phyloP scores from a whole-genome alignment of 2,329 filamentous ascomycete species.

The Colletotrichum eleusines region DNA sequence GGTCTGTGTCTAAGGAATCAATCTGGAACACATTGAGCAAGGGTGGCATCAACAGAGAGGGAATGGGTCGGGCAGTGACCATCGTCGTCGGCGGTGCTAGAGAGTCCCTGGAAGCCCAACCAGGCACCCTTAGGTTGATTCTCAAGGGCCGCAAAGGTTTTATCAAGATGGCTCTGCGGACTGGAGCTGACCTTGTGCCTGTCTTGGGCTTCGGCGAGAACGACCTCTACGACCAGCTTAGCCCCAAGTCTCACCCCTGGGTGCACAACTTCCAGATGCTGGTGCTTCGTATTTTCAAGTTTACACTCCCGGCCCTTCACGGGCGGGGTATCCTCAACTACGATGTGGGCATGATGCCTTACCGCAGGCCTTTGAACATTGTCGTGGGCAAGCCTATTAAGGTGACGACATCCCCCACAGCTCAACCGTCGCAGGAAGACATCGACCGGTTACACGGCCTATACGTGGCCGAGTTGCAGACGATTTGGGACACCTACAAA shows the following conservation, averaged over 20 bases:
- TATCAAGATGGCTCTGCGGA: slow-evolving; percentile 90
- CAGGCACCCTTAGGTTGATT: slow-evolving; percentile 81
- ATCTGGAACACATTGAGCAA: slow-evolving; percentile 89
- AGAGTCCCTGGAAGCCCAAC: slow-evolving; percentile 90
- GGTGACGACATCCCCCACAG: slow-evolving; percentile 69
- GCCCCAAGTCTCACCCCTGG: slow-evolving; percentile 79
- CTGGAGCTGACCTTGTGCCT: slow-evolving; percentile 93
- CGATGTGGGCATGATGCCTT: slow-evolving; percentile 96
- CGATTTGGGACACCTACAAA: slow-evolving; percentile 83
- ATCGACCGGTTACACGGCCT: slow-evolving; percentile 83
- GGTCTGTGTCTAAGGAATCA: slow-evolving; percentile 89
- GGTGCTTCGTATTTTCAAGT: slow-evolving; percentile 87
- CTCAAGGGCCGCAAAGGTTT: slow-evolving; percentile 90
- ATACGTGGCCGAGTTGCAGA: slow-evolving; percentile 81
- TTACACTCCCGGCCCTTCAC: slow-evolving; percentile 91
- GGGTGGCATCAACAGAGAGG: slow-evolving; percentile 81
- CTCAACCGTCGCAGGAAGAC: slow-evolving; percentile 78
- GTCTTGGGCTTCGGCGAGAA: slow-evolving; percentile 96
- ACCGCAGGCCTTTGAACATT: slow-evolving; percentile 86
- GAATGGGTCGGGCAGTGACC: slow-evolving; percentile 95
- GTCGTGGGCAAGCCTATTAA: slow-evolving; percentile 87
- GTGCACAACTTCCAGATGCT: slow-evolving; percentile 87
- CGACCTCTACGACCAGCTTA: slow-evolving; percentile 92
- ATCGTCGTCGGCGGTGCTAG: slow-evolving; percentile 94
- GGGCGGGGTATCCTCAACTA: slow-evolving; percentile 97